Base-by-base conservation (phyloP, 495 filamentous ascomycete species). In the Podospora didyma region DNA sequence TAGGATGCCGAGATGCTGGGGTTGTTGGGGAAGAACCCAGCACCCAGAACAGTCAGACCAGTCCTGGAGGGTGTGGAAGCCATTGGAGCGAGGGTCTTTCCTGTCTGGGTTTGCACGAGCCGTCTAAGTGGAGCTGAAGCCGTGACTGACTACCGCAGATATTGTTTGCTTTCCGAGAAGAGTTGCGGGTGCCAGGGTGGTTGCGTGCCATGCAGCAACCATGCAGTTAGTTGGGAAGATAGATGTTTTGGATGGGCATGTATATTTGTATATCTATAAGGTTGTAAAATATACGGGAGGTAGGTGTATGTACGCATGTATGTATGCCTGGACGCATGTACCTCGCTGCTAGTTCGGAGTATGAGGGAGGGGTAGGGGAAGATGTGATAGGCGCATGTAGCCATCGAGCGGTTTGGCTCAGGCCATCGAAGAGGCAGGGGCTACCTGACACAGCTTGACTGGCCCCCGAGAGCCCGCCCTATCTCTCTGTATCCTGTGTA, bases 121-220 rank as follows among this genome's bases (percentile, higher is more conserved):
- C 58, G 60, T 59, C 48, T 42, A 17, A 47, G 62, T 60, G 56
- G 62, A 62, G 53, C 54, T 50, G 28, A 54, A 7, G 46, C 26
- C 50, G 50, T 49, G 62, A 54, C 55, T 34, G 61, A 56, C 55
- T 21, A 56, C 34, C 23, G 22, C 45, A 60, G 39, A 46, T 52
- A 46, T 56, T 51, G 19, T 42, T 41, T 51, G 46, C 31, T 57
- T 59, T 64, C 62, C 53, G 46, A 65, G 49, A 59, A 57, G 48
- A 53, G 53, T 44, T 54, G 58, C 51, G 59, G 37, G 55, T 51
- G 62, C 54, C 42, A 58, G 61, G 58, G 46, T 55, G 55, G 55
- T 52, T 55, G 62, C 39, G 56, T 60, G 53, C 62, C 62, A 63
- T 63, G 64, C 64, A 64, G 58, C 56, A 49, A 20, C 51, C 50